A percentile compares a stretch with the other conserved stretches of the same genome.
Evolutionary conservation across 1,284 basidiomycete species (phyloP).

Genomic region (Ceratobasidium sp.): DNA sequence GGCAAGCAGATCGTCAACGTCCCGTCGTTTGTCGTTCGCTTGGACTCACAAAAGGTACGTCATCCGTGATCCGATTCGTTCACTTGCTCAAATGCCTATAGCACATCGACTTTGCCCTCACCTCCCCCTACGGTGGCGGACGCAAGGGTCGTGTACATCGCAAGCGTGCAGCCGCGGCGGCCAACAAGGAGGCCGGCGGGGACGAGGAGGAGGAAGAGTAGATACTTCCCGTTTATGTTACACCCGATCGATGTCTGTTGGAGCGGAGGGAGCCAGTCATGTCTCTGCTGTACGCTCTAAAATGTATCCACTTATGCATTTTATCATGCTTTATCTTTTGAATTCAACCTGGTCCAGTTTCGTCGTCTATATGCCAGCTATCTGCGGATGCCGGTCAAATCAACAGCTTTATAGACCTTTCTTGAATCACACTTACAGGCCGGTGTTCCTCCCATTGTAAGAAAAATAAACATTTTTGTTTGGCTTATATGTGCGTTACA

Average conservation of each 20-base stretch:
- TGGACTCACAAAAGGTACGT: slow-evolving; percentile 85
- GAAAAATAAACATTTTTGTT: no score
- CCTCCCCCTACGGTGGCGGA: slow-evolving; percentile 96
- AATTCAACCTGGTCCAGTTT: background rate
- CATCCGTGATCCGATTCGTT: background rate
- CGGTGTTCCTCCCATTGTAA: no score
- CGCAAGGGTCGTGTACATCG: slow-evolving; percentile 98
- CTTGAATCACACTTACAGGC: no score
- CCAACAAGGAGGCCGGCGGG: slow-evolving; percentile 88
- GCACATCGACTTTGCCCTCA: slow-evolving; percentile 99
- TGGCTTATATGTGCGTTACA: no score
- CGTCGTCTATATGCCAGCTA: background rate
- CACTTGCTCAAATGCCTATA: slow-evolving; percentile 55
- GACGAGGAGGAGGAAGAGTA: slow-evolving; percentile 92
- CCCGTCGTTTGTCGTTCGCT: slow-evolving; percentile 97
- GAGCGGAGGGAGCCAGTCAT: background rate
- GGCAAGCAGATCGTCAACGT: slow-evolving; percentile 99
- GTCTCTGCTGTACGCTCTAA: slow-evolving; percentile 13
- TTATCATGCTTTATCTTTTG: slow-evolving; percentile 2
- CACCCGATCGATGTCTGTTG: no score
- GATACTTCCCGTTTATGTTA: background rate
- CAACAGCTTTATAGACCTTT: no score
- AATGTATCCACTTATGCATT: slow-evolving; percentile 23
- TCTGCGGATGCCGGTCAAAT: background rate
- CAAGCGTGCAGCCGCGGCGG: slow-evolving; percentile 94